These are phyloP conservation scores for Dictyostelium discoideum DNA, from an alignment of 78 protist genomes.

Conservation along the genomic window dicty_2.7 NC_007091.3:4071501-4072000, in stretches of 20 bases:
- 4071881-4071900: conserved; percentile 93
- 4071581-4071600: too few species aligned
- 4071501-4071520: too few species aligned
- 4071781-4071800: conserved; percentile 47
- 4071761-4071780: not conserved
- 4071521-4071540: too few species aligned
- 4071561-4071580: too few species aligned
- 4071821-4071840: conserved; percentile 85
- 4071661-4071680: conserved; percentile 48
- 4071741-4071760: too few species aligned
- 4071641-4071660: conserved; percentile 70
- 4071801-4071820: conserved; percentile 90
- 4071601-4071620: not conserved
- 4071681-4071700: conserved; percentile 38
- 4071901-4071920: conserved; percentile 78
- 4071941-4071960: not conserved
- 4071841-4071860: conserved; percentile 92
- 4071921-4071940: conserved; percentile 74
- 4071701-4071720: not conserved
- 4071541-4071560: too few species aligned
- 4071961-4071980: not conserved
- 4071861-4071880: conserved; percentile 92
- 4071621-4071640: conserved; percentile 76
- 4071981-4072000: too few species aligned
- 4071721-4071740: too few species aligned